These are phyloP conservation scores for Rhizopus delemar DNA, from an alignment of 371 early-diverging fungal genomes.

Conservation along the genomic window DNA sequence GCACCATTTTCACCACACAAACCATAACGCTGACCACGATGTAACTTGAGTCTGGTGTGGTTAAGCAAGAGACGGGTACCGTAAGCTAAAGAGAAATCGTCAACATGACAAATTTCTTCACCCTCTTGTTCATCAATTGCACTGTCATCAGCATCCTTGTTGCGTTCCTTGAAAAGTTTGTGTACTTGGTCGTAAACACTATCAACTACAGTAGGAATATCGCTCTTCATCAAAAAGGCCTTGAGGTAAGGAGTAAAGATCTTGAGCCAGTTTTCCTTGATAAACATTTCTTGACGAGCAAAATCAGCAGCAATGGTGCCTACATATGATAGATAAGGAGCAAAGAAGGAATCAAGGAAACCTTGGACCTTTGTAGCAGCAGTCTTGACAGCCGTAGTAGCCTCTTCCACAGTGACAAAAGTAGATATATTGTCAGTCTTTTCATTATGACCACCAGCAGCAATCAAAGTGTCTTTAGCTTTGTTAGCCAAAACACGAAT, in stretches of 20 bases:
- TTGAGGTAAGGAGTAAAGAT: constrained; percentile 39
- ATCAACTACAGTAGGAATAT: constrained; percentile 40
- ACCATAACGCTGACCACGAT: constrained; percentile 80
- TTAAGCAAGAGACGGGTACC: constrained; percentile 83
- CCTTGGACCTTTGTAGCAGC: constrained; percentile 52
- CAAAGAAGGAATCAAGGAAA: constrained; percentile 59
- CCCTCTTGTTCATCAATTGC: constrained; percentile 56
- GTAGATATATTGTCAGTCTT: constrained; percentile 29
- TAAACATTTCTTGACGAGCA: constrained; percentile 56
- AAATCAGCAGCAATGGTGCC: constrained; percentile 53
- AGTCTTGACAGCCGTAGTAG: constrained; percentile 43
- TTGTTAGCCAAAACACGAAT: constrained; percentile 61
- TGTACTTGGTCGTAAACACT: constrained; percentile 39
- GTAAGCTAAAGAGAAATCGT: constrained; percentile 78
- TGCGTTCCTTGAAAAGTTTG: constrained; percentile 49
- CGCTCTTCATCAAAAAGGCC: constrained; percentile 48
- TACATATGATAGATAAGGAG: constrained; percentile 45
- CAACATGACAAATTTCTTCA: constrained; percentile 74
- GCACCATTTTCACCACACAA: constrained; percentile 90
- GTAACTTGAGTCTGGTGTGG: constrained; percentile 74
- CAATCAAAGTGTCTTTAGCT: constrained; percentile 59
- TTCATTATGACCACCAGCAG: constrained; percentile 57
- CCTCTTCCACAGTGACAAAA: constrained; percentile 42
- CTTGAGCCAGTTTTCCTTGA: constrained; percentile 53
- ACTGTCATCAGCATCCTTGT: constrained; percentile 47